Conservation (phyloP, 2,329 filamentous ascomycete species). For the Torrubiella hemipterigena region DNA sequence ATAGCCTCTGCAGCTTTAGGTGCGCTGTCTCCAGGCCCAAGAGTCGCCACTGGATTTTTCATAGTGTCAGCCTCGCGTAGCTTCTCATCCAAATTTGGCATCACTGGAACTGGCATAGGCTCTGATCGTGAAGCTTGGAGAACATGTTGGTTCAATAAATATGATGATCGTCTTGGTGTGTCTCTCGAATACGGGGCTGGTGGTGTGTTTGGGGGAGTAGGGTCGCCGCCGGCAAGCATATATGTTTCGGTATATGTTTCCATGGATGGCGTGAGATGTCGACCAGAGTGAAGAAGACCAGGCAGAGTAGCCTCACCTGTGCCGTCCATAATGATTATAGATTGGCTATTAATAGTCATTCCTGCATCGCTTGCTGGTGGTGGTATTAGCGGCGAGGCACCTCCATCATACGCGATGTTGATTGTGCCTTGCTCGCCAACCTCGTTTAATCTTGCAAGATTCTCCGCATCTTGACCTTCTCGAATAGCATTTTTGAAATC, state of each 20-base stretch:
- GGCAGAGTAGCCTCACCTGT: constrained; percentile 39
- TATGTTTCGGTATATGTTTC: constrained; percentile 43
- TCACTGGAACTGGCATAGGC: constrained; percentile 35
- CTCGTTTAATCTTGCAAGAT: too few species aligned
- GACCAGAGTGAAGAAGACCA: constrained; percentile 37
- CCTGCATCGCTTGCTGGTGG: constrained; percentile 37
- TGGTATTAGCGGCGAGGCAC: not conserved
- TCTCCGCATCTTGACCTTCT: constrained; percentile 43
- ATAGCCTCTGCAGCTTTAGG: too few species aligned
- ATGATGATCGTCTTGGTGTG: constrained; percentile 43
- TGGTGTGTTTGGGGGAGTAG: constrained; percentile 50
- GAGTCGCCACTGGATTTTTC: constrained; percentile 9
- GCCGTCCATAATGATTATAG: constrained; percentile 76
- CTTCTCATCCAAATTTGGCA: too few species aligned
- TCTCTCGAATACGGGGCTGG: constrained; percentile 29
- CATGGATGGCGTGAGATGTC: constrained; percentile 30
- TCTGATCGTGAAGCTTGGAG: constrained; percentile 24
- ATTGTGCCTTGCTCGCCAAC: constrained; percentile 5
- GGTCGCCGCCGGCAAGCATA: constrained; percentile 34
- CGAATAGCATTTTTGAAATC: constrained; percentile 68
- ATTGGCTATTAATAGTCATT: constrained; percentile 74
- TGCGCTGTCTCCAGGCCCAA: too few species aligned
- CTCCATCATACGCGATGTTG: not conserved
- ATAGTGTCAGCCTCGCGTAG: too few species aligned
- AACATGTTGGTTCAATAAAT: constrained; percentile 38